Percentiles rank a stretch among this genome's conserved stretches.
phyloP scores from a whole-genome alignment of 2,329 filamentous ascomycete species.

The Aschersonia sp. region DNA sequence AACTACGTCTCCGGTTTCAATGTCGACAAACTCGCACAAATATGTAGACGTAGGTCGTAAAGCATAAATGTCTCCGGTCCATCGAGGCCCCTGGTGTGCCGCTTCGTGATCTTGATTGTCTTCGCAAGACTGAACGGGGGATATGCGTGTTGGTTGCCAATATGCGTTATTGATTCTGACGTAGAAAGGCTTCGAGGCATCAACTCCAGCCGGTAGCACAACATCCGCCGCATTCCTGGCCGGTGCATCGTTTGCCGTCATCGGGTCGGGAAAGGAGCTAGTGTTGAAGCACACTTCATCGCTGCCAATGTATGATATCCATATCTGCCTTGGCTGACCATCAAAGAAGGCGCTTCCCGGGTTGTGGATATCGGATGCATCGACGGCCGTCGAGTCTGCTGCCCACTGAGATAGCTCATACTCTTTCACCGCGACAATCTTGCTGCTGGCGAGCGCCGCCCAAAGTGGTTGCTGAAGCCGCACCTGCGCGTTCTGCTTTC shows the following conservation, averaged over 20 bases:
- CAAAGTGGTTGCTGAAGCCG: constrained; percentile 83
- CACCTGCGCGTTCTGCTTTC: constrained; percentile 83
- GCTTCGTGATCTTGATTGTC: constrained; percentile 10
- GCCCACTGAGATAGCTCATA: constrained; percentile 70
- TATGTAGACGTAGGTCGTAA: constrained; percentile 62
- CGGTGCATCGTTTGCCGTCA: constrained; percentile 15
- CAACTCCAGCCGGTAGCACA: constrained; percentile 33
- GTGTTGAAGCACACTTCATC: constrained; percentile 68
- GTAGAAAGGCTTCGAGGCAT: constrained; percentile 62
- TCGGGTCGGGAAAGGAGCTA: constrained; percentile 41
- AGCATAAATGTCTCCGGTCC: constrained; percentile 58
- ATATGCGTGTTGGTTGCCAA: constrained; percentile 67
- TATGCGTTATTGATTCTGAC: constrained; percentile 65
- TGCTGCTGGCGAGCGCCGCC: constrained; percentile 89
- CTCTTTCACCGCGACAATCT: constrained; percentile 90
- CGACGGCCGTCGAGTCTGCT: constrained; percentile 58
- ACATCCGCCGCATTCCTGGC: constrained; percentile 16
- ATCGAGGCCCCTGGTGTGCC: constrained; percentile 30
- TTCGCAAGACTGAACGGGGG: constrained; percentile 20
- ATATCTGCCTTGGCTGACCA: constrained; percentile 56
- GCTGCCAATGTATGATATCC: constrained; percentile 67
- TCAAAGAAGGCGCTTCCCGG: constrained; percentile 63
- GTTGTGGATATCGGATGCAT: constrained; percentile 64
- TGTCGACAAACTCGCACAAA: constrained; percentile 63
- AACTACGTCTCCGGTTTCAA: constrained; percentile 47